Percentiles rank a stretch among this genome's conserved stretches.
Evolutionary conservation across 228 moss, liverwort and hornwort species (phyloP).

Genomic region (Sphagnum fallax): DNA sequence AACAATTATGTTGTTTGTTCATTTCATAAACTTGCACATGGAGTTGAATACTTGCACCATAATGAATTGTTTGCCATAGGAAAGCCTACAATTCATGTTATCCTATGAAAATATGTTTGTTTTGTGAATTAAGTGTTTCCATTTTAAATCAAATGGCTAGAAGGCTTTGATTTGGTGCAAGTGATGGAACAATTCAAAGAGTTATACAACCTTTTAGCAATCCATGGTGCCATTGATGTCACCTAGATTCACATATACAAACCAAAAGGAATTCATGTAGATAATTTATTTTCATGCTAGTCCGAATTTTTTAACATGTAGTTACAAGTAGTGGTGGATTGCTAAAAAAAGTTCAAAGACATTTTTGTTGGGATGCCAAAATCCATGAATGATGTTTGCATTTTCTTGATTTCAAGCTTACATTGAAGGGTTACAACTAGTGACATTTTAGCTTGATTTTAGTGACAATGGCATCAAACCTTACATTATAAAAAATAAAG

Average conservation of each 20-base stretch:
- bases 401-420: background rate
- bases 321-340: background rate
- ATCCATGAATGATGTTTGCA: background rate
- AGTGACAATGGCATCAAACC: too few species aligned
- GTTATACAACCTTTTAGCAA: background rate
- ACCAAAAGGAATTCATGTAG: background rate
- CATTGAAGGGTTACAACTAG: too few species aligned
- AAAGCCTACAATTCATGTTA: background rate
- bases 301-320: background rate
- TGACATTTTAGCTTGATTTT: too few species aligned
- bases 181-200: background rate
- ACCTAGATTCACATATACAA: background rate
- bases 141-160: background rate
- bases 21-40: background rate
- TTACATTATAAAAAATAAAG: too few species aligned
- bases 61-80: background rate
- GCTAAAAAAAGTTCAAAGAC: background rate
- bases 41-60: background rate
- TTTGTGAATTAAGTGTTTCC: too few species aligned
- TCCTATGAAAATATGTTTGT: background rate
- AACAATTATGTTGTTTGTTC: background rate
- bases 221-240: background rate
- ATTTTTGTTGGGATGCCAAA: background rate
- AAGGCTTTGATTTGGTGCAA: background rate
- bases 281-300: background rate